Evolutionary conservation across 345 rosid genomes (phyloP).

Genomic region (Gossypium thurberi): DNA sequence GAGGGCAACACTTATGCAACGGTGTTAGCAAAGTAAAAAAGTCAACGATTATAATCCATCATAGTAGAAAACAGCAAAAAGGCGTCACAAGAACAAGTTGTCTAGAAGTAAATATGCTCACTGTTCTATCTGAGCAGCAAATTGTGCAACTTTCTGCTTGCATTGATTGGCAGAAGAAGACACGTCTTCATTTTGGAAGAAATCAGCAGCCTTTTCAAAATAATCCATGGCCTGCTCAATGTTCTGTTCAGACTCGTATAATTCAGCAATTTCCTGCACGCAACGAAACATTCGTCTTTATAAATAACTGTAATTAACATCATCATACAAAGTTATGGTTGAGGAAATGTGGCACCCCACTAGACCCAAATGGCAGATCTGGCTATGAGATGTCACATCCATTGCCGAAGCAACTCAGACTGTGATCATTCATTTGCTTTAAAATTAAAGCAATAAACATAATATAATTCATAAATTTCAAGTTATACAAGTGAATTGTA

Average conservation of each 20-base stretch:
- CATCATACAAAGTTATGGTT: not conserved
- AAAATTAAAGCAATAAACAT: no score
- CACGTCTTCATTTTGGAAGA: slow-evolving; percentile 75
- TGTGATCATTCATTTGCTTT: no score
- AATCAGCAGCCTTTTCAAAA: slow-evolving; percentile 79
- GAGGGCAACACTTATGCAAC: not conserved
- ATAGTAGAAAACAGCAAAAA: not conserved
- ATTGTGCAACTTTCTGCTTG: slow-evolving; percentile 95
- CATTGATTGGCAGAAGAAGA: slow-evolving; percentile 95
- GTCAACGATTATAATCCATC: not conserved
- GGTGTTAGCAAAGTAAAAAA: not conserved
- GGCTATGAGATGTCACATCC: no score
- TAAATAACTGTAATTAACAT: not conserved
- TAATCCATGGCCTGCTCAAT: slow-evolving; percentile 52
- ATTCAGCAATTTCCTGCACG: slow-evolving; percentile 77
- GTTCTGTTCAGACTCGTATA: slow-evolving; percentile 61
- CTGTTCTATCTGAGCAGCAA: slow-evolving; percentile 30
- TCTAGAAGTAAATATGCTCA: slow-evolving; percentile 30
- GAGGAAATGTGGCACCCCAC: no score
- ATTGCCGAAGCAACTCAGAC: no score
- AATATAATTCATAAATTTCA: no score
- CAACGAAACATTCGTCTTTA: not conserved
- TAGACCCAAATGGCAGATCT: no score
- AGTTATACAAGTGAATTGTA: no score
- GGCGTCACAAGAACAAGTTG: not conserved